Conservation (phyloP, 2,329 filamentous ascomycete genomes). For the Hortaea werneckii region DNA sequence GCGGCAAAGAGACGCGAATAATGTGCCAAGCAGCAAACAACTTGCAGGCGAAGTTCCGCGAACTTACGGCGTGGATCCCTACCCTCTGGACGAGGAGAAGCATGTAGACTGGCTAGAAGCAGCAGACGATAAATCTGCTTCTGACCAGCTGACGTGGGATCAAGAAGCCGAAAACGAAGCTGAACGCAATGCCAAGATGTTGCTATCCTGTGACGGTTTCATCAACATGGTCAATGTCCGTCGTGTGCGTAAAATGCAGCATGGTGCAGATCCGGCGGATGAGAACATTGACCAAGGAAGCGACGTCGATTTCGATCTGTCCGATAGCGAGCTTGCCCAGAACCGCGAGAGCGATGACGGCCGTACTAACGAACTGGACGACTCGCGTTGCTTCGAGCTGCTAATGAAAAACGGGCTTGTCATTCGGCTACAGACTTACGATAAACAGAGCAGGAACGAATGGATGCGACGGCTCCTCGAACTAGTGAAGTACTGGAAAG, state of each 20-base stretch:
- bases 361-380: constrained; percentile 42
- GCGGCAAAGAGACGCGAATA: constrained; percentile 31
- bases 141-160: constrained; percentile 42
- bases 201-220: constrained; percentile 52
- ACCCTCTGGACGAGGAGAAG: constrained; percentile 37
- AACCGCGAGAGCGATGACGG: constrained; percentile 38
- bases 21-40: constrained; percentile 44
- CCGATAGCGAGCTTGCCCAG: constrained; percentile 21
- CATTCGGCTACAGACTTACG: constrained; percentile 47
- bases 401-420: constrained; percentile 51
- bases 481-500: constrained; percentile 53
- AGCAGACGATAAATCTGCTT: constrained; percentile 24
- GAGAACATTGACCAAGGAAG: constrained; percentile 41
- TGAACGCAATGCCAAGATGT: constrained; percentile 47
- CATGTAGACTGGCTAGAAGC: constrained; percentile 48
- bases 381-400: constrained; percentile 52
- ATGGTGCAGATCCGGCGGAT: constrained; percentile 43
- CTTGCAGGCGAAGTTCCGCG: constrained; percentile 48
- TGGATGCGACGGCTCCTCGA: constrained; percentile 51
- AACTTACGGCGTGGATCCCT: constrained; percentile 53
- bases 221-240: constrained; percentile 50
- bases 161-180: constrained; percentile 50
- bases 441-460: constrained; percentile 46
- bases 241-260: constrained; percentile 46
- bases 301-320: constrained; percentile 46